A percentile compares a stretch with the other conserved stretches of the same genome.
phyloP scores from a whole-genome alignment of 2,329 filamentous ascomycete genomes.

The Pleoardoris graminearum region DNA sequence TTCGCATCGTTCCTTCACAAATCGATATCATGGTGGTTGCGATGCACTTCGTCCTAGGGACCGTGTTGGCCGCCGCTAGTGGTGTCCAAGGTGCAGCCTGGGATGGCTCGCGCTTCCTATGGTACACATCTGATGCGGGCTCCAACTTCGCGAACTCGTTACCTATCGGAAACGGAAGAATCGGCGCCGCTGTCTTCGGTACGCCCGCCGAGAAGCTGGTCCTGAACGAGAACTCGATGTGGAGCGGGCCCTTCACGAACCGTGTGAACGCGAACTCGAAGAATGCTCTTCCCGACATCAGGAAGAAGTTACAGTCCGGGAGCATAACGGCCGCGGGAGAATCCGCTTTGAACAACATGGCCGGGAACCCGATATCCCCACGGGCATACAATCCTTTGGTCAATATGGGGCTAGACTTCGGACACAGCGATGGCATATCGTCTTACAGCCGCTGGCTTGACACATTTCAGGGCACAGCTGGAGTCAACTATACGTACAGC shows the following conservation, averaged over 20 bases:
- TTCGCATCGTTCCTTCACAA: not conserved
- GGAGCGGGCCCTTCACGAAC: slow-evolving; percentile 17
- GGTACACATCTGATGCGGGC: not conserved
- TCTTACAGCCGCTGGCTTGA: slow-evolving; percentile 15
- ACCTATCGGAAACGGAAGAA: slow-evolving; percentile 17
- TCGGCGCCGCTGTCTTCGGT: slow-evolving; percentile 16
- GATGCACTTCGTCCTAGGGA: not conserved
- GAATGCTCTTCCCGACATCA: slow-evolving; percentile 6
- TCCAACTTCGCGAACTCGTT: not conserved
- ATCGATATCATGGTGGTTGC: not conserved
- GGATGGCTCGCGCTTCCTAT: not conserved
- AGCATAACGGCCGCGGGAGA: slow-evolving; percentile 11
- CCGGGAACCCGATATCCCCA: slow-evolving; percentile 5
- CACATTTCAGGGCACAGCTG: slow-evolving; percentile 11
- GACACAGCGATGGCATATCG: not conserved
- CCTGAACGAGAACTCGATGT: slow-evolving; percentile 20
- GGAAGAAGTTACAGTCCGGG: slow-evolving; percentile 13
- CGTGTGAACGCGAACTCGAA: slow-evolving; percentile 12
- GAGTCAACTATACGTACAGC: slow-evolving; percentile 8
- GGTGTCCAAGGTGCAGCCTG: not conserved
- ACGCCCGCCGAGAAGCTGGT: slow-evolving; percentile 10
- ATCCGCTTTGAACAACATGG: slow-evolving; percentile 7
- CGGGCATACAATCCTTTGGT: slow-evolving; percentile 4
- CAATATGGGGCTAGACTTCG: slow-evolving; percentile 12
- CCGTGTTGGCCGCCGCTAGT: not conserved